phyloP scores from a whole-genome alignment of 176 grass and related monocot genomes.

The Phragmites australis region DNA sequence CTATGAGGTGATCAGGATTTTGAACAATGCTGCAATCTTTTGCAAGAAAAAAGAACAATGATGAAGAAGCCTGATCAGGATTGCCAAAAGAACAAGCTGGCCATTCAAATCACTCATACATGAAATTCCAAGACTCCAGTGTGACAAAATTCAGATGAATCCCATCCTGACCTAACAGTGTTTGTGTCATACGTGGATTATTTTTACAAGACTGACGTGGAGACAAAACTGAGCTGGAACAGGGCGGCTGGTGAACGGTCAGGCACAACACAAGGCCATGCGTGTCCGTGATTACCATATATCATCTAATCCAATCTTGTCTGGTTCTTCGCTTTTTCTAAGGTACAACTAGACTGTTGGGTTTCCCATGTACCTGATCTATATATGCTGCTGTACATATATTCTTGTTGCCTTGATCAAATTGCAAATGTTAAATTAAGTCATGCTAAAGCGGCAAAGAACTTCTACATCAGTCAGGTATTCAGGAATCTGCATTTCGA shows the following conservation, averaged over 20 bases:
- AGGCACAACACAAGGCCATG: slow-evolving; percentile 21
- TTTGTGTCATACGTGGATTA: background rate
- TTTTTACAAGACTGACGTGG: slow-evolving; percentile 20
- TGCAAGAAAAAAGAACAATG: background rate
- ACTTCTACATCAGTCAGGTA: background rate
- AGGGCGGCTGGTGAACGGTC: slow-evolving; percentile 26
- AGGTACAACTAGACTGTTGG: slow-evolving; percentile 14
- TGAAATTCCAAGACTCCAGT: background rate
- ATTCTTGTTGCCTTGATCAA: background rate
- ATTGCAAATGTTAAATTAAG: background rate
- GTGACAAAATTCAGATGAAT: slow-evolving; percentile 41
- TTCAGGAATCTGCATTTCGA: no score
- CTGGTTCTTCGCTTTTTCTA: slow-evolving; percentile 26
- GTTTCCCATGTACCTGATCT: slow-evolving; percentile 13
- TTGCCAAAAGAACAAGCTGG: slow-evolving; percentile 1
- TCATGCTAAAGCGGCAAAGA: background rate
- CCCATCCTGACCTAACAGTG: slow-evolving; percentile 29
- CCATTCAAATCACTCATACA: slow-evolving; percentile 19
- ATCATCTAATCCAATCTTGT: slow-evolving; percentile 39
- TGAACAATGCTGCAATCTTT: background rate
- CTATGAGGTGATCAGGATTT: background rate
- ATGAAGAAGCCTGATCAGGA: background rate
- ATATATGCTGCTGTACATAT: background rate
- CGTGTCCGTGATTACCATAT: slow-evolving; percentile 1
- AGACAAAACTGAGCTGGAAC: slow-evolving; percentile 30